These are phyloP conservation scores for Lupinus albus DNA, from an alignment of 306 rosid species.

Conservation along the genomic window DNA sequence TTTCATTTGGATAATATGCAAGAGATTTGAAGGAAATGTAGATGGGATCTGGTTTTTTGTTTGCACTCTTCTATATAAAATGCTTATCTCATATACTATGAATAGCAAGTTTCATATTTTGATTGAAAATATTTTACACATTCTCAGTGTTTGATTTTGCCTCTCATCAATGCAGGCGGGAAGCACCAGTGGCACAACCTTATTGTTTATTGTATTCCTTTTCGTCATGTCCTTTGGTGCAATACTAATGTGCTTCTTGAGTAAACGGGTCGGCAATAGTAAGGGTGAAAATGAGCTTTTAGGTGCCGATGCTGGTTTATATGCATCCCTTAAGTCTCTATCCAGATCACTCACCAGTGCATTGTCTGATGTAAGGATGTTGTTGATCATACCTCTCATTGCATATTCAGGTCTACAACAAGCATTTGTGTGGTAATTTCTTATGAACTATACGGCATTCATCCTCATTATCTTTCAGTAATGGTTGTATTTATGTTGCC, in stretches of 20 bases:
- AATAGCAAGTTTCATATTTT: conserved; percentile 24
- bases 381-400: conserved; percentile 82
- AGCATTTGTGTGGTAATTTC: conserved; percentile 93
- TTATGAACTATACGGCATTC: conserved; percentile 35
- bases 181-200: conserved; percentile 60
- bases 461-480: conserved; percentile 28
- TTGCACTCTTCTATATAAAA: conserved; percentile 16
- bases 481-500: conserved; percentile 28
- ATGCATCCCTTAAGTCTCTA: conserved; percentile 57
- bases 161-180: conserved; percentile 64
- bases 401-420: conserved; percentile 96
- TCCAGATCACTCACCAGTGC: conserved; percentile 61
- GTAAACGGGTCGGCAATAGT: conserved; percentile 50
- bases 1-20: conserved; percentile 7
- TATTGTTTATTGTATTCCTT: conserved; percentile 79
- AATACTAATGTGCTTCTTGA: conserved; percentile 77
- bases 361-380: conserved; percentile 65
- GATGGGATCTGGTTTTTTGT: conserved; percentile 32
- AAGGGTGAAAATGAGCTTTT: conserved; percentile 47
- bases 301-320: conserved; percentile 46
- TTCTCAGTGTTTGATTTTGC: conserved; percentile 32
- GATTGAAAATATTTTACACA: conserved; percentile 24
- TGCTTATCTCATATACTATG: conserved; percentile 22
- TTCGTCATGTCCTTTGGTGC: conserved; percentile 72
- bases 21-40: conserved; percentile 28